These are phyloP conservation scores for Myxozyma vanderwaltii DNA, from an alignment of 805 yeast genomes.

Conservation along the genomic window DNA sequence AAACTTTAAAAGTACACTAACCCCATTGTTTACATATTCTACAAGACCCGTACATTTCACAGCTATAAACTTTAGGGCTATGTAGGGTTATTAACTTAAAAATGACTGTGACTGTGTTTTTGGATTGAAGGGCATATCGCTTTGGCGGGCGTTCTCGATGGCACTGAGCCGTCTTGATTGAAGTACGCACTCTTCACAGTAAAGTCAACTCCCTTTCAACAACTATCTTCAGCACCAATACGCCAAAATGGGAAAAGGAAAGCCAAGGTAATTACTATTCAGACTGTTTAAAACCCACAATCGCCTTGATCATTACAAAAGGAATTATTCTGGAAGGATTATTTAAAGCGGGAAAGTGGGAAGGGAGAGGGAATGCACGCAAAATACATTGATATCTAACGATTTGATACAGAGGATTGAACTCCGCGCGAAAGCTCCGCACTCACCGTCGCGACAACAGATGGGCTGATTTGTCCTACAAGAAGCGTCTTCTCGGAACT, in stretches of 20 bases:
- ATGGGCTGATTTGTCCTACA: slow-evolving; percentile 99
- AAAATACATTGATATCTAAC: too few species aligned
- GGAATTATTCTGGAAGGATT: neutral
- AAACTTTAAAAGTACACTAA: neutral
- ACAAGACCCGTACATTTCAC: neutral
- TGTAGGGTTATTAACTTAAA: slow-evolving; percentile 1
- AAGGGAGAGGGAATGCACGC: too few species aligned
- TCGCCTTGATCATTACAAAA: neutral
- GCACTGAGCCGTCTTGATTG: neutral
- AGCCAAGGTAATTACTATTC: slow-evolving; percentile 57
- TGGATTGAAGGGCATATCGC: neutral
- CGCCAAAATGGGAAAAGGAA: slow-evolving; percentile 94
- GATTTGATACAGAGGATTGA: slow-evolving; percentile 75
- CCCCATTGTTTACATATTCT: neutral
- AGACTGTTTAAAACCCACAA: neutral
- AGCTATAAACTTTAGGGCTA: neutral
- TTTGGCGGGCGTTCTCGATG: neutral
- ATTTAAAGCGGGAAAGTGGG: too few species aligned
- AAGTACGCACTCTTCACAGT: neutral
- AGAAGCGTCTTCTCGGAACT: slow-evolving; percentile 98
- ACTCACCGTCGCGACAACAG: slow-evolving; percentile 99
- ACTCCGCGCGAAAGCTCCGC: slow-evolving; percentile 99
- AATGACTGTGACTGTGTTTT: slow-evolving; percentile 14
- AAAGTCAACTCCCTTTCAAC: slow-evolving; percentile 7
- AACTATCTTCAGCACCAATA: slow-evolving; percentile 15